A percentile compares a stretch with the other conserved stretches of the same genome.
Conservation (phyloP, 345 rosid genomes). For the Rhizophora mangle region DNA sequence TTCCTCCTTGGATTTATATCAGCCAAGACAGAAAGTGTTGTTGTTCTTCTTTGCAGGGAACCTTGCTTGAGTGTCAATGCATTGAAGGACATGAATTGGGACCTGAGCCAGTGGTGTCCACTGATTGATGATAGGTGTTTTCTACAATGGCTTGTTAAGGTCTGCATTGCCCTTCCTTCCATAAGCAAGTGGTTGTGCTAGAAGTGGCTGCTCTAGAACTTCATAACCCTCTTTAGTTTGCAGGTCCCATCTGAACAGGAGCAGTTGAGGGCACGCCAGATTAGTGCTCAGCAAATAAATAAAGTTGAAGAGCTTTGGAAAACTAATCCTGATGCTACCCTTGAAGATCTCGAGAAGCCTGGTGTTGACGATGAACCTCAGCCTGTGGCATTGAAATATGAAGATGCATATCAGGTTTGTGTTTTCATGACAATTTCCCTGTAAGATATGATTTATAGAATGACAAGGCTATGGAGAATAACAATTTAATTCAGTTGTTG, state of each 20-base stretch:
- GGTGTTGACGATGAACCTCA: slow-evolving; percentile 99
- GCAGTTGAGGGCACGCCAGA: slow-evolving; percentile 98
- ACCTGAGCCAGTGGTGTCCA: slow-evolving; percentile 99
- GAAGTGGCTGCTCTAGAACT: slow-evolving; percentile 4
- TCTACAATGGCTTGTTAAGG: slow-evolving; percentile 99
- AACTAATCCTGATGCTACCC: slow-evolving; percentile 94
- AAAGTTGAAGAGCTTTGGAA: slow-evolving; percentile 99
- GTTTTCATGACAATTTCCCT: slow-evolving; percentile 5
- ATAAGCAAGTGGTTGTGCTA: not conserved
- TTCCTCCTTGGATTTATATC: slow-evolving; percentile 98
- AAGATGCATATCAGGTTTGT: slow-evolving; percentile 97
- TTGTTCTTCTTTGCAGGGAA: slow-evolving; percentile 96
- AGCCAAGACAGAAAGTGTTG: slow-evolving; percentile 98
- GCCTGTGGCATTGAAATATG: slow-evolving; percentile 87
- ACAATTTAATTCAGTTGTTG: not conserved
- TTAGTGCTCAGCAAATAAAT: slow-evolving; percentile 98
- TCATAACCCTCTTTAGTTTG: slow-evolving; percentile 24
- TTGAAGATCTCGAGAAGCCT: slow-evolving; percentile 99
- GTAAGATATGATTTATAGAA: slow-evolving; percentile 4
- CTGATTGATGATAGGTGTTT: slow-evolving; percentile 99
- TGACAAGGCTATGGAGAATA: not conserved
- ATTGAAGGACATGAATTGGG: slow-evolving; percentile 99
- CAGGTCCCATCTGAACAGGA: slow-evolving; percentile 99
- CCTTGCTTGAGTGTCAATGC: slow-evolving; percentile 99
- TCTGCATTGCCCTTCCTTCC: slow-evolving; percentile 24